A percentile compares a stretch with the other conserved stretches of the same genome.
phyloP scores from a whole-genome alignment of 2,329 filamentous ascomycete species.

The Neonectria punicea region DNA sequence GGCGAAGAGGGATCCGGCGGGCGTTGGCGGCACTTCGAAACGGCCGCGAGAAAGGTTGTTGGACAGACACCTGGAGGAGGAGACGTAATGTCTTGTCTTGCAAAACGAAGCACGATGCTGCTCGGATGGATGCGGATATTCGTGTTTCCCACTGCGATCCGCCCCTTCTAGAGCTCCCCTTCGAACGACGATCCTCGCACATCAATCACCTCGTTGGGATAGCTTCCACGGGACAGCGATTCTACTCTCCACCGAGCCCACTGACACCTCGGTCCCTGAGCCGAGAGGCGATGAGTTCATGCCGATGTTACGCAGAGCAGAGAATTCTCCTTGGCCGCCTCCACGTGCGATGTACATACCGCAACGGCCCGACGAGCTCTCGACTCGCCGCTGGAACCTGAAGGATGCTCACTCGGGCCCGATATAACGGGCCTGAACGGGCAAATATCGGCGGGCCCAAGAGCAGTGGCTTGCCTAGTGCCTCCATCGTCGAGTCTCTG shows the following conservation, averaged over 20 bases:
- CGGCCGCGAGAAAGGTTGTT: not conserved
- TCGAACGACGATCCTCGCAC: conserved; percentile 1
- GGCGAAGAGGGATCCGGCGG: not conserved
- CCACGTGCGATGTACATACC: not conserved
- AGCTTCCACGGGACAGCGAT: not conserved
- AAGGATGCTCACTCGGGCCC: not conserved
- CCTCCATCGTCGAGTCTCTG: not conserved
- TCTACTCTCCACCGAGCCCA: not conserved
- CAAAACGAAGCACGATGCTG: not conserved
- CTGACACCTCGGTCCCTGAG: not conserved
- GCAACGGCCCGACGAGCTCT: not conserved
- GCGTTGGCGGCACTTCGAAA: not conserved
- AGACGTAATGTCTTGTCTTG: too few species aligned
- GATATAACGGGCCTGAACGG: not conserved
- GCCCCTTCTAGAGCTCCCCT: not conserved
- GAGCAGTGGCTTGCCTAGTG: not conserved
- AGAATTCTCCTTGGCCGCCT: not conserved
- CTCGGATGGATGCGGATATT: not conserved
- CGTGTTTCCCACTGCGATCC: not conserved
- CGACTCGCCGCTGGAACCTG: not conserved
- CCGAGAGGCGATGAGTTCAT: not conserved
- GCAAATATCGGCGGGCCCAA: not conserved
- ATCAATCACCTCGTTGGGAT: not conserved
- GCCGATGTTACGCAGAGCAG: not conserved
- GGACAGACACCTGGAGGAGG: not conserved